Evolutionary conservation across 768 basidiomycete genomes (phyloP), one percentile per base, ranked within the genome.

Genomic region (Termitomyces sp.): DNA sequence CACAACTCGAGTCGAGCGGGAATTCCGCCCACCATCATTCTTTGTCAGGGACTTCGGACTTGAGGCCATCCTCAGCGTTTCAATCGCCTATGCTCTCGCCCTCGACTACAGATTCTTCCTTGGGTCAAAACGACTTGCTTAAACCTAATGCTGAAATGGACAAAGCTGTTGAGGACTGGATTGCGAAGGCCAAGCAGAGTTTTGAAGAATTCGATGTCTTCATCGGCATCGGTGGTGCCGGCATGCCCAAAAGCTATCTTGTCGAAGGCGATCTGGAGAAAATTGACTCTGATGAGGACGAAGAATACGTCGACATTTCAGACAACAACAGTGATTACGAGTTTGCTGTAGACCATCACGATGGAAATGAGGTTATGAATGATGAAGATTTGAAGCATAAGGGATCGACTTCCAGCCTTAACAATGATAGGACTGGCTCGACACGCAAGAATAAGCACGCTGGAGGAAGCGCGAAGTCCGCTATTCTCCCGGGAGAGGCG

Each of bases 161-260:
- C 65, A 81, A 85, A 57, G 86, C 82, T 52, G 81, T 90, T 46
- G 80, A 84, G 61, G 83, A 88, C 59, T 92, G 90, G 90, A 85
- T 92, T 55, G 76, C 84, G 7, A 87, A 85, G 67, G 90, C 90
- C 0, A 80, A 84, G 52, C 81, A 84, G 58, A 85, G 82, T 38
- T 75, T 91, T 48, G 77, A 83, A 56, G 83, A 87, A 55, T 87
- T 89, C 59, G 87, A 83, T 13, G 81, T 78, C 16, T 82, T 83
- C 66, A 84, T 90, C 57, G 85, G 79, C 36, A 79, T 83, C 59
- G 84, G 81, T 32, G 83, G 83, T 51, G 75, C 81, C 2, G 73
- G 77, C 33, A 75, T 81, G 66, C 80, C 83, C 20, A 78, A 76
- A 66, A 77, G 71, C 61, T 80, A 75, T 53, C 70, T 82, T 26